Evolutionary conservation across 176 grass and related monocot genomes (phyloP).

Genomic region (Zea mays): Zm-B73-REFERENCE-NAM-5.0 NC_050097.1:175268501-175269000

Average conservation of each 20-base stretch:
- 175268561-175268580: neutral
- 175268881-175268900: conserved; percentile 46
- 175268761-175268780: neutral
- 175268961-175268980: conserved; percentile 52
- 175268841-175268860: conserved; percentile 18
- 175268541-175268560: neutral
- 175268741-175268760: neutral
- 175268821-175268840: neutral
- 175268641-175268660: neutral
- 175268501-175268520: neutral
- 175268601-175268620: conserved; percentile 11
- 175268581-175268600: neutral
- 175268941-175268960: conserved; percentile 55
- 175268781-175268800: neutral
- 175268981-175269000: conserved; percentile 50
- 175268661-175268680: neutral
- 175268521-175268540: neutral
- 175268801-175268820: neutral
- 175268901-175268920: conserved; percentile 49
- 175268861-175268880: conserved; percentile 40
- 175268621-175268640: neutral
- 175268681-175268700: neutral
- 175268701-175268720: neutral
- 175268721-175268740: neutral
- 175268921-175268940: conserved; percentile 46